Conservation (phyloP, 2,329 filamentous ascomycete genomes). For the Cryphonectria parasitica region DNA sequence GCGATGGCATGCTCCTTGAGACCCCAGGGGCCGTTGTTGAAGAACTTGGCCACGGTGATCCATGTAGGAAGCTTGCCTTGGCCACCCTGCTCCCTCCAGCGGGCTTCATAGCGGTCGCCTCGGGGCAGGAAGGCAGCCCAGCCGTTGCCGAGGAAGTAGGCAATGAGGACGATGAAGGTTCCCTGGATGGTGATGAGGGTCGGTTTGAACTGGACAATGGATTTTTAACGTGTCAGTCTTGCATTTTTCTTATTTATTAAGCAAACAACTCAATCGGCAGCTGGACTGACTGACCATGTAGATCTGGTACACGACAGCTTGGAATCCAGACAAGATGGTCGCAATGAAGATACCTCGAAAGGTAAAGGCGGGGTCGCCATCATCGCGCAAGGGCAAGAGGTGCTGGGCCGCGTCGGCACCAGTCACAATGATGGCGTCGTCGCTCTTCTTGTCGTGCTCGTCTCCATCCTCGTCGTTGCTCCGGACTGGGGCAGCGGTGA, state of each 20-base stretch:
- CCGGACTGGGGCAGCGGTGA: conserved; percentile 30
- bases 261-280: too few species aligned
- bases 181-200: conserved; percentile 52
- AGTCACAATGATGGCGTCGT: conserved; percentile 53
- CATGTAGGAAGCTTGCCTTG: conserved; percentile 46
- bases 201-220: conserved; percentile 52
- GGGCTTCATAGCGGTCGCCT: conserved; percentile 52
- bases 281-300: conserved; percentile 46
- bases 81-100: conserved; percentile 49
- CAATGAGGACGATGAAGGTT: conserved; percentile 61
- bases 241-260: too few species aligned
- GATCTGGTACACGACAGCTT: conserved; percentile 60
- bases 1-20: conserved; percentile 61
- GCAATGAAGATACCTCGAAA: conserved; percentile 57
- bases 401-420: conserved; percentile 54
- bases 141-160: conserved; percentile 57
- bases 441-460: conserved; percentile 39
- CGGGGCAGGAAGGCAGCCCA: conserved; percentile 54
- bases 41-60: conserved; percentile 46
- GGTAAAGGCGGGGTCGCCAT: conserved; percentile 54
- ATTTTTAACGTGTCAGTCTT: too few species aligned
- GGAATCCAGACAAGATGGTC: conserved; percentile 53
- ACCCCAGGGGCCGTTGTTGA: conserved; percentile 57
- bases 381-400: conserved; percentile 54
- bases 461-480: conserved; percentile 31